These are phyloP conservation scores for Neofusicoccum sp. DNA, from an alignment of 2,329 filamentous ascomycete species.

Conservation along the genomic window DNA sequence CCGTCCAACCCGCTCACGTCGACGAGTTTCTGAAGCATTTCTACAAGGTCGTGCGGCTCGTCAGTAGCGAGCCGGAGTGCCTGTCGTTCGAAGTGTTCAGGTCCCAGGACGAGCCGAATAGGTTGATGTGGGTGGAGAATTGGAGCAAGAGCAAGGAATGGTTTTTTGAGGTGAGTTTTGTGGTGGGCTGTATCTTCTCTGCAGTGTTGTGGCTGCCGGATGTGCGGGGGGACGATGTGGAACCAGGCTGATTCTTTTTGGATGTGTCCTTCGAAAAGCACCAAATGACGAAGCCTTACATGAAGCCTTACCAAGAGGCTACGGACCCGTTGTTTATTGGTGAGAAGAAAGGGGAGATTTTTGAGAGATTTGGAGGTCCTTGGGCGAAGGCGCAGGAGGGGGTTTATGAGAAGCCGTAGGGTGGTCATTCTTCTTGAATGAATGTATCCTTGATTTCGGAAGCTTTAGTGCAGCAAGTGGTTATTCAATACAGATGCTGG, in stretches of 20 bases:
- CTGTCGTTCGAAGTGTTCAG: conserved; percentile 13
- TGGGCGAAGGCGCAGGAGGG: not conserved
- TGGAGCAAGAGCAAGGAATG: not conserved
- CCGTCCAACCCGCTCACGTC: conserved; percentile 5
- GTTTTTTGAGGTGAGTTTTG: not conserved
- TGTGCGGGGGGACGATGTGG: too few relatives aligned
- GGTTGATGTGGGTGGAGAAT: conserved; percentile 15
- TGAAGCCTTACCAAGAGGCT: not conserved
- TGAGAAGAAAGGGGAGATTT: conserved; percentile 1
- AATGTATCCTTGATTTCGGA: too few relatives aligned
- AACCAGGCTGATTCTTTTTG: not conserved
- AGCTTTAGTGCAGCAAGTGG: too few relatives aligned
- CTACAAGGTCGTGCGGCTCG: not conserved
- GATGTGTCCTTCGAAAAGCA: not conserved
- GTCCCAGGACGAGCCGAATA: not conserved
- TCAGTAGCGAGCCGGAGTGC: conserved; percentile 7
- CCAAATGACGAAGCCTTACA: conserved; percentile 8
- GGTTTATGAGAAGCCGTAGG: not conserved
- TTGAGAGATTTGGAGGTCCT: conserved; percentile 5
- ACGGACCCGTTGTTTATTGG: not conserved
- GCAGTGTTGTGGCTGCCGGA: not conserved
- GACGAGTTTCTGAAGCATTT: conserved; percentile 2
- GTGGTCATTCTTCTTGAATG: too few relatives aligned
- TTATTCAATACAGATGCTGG: too few relatives aligned
- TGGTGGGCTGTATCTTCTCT: not conserved